Percentiles rank a stretch among this genome's conserved stretches.
phyloP scores from a whole-genome alignment of 2,329 filamentous ascomycete genomes.

The Alternaria ethzedia region DNA sequence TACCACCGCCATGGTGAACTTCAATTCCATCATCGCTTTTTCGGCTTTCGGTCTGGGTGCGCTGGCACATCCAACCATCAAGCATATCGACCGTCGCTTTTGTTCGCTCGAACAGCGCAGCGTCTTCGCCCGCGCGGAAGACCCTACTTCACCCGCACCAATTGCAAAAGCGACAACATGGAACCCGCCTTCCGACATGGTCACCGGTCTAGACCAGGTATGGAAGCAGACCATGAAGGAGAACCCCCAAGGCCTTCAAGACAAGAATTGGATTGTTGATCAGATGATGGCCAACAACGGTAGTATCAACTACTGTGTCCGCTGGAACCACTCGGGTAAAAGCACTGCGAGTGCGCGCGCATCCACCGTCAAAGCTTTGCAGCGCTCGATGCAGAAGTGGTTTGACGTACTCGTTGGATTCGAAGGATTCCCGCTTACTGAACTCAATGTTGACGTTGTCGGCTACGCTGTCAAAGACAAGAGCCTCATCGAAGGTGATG shows the following conservation, averaged over 20 bases:
- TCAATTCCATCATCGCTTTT: constrained; percentile 21
- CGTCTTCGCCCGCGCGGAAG: constrained; percentile 17
- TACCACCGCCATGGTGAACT: constrained; percentile 21
- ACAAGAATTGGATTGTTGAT: constrained; percentile 42
- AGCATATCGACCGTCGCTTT: constrained; percentile 30
- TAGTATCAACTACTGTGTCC: constrained; percentile 52
- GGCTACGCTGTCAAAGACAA: constrained; percentile 54
- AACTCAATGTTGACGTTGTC: constrained; percentile 51
- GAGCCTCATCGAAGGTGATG: constrained; percentile 46
- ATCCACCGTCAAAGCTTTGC: constrained; percentile 45
- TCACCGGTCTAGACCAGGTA: constrained; percentile 32
- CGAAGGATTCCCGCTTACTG: constrained; percentile 53
- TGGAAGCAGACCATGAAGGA: constrained; percentile 34
- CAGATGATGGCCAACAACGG: constrained; percentile 39
- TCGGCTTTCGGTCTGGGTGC: constrained; percentile 23
- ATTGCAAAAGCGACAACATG: constrained; percentile 30
- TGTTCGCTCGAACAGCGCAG: constrained; percentile 23
- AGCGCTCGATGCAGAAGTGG: constrained; percentile 51
- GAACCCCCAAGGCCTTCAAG: constrained; percentile 28
- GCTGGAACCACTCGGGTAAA: constrained; percentile 52
- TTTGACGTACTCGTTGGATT: constrained; percentile 55
- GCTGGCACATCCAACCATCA: constrained; percentile 33
- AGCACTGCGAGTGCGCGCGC: constrained; percentile 50
- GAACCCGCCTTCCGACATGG: constrained; percentile 31
- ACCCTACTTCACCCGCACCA: constrained; percentile 15